Evolutionary conservation across 495 filamentous ascomycete genomes (phyloP), one percentile per base, ranked within the genome.

Genomic region (Immersiella caudata): DNA sequence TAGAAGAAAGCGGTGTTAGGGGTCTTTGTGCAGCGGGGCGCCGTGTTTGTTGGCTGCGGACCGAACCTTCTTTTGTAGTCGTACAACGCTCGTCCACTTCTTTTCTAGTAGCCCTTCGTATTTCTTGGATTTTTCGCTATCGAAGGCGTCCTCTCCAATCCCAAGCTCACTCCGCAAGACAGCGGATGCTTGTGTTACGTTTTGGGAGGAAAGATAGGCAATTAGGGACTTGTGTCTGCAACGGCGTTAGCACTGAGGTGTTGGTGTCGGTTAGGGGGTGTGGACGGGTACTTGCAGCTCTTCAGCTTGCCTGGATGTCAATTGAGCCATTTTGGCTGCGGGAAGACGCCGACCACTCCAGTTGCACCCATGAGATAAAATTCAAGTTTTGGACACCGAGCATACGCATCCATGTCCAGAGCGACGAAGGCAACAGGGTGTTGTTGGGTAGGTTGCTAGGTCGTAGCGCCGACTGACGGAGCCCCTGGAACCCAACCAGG

Each of bases 81-180:
- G 85, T 67, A 94, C 90, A 6, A 93, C 89, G 68, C 89, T 91
- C 26, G 93, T 96, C 93, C 93, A 96, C 81, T 96, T 96, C 80
- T 93, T 94, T 82, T 95, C 93, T 73, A 96, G 76, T 29, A 96
- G 75, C 14, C 89, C 88, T 72, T 93, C 91, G 79, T 95, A 96
- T 79, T 92, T 94, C 81, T 93, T 93, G 58, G 85, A 79, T 22
- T 89, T 92, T 20, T 83, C 80, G 55, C 88, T 85, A 74, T 95
- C 90, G 71, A 94, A 92, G 60, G 76, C 82, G 21, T 88, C 80
- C 62, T 82, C 83, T 24, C 85, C 85, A 9, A 93, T 79, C 26
- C 79, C 80, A 7, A 89, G 78, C 77, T 91, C 88, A 68, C 84
- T 76, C 52, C 87, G 80, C 24, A 96, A 78, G 51, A 88, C 84